These are phyloP conservation scores for Annulohypoxylon nitens DNA, from an alignment of 495 filamentous ascomycete species.

Conservation along the genomic window DNA sequence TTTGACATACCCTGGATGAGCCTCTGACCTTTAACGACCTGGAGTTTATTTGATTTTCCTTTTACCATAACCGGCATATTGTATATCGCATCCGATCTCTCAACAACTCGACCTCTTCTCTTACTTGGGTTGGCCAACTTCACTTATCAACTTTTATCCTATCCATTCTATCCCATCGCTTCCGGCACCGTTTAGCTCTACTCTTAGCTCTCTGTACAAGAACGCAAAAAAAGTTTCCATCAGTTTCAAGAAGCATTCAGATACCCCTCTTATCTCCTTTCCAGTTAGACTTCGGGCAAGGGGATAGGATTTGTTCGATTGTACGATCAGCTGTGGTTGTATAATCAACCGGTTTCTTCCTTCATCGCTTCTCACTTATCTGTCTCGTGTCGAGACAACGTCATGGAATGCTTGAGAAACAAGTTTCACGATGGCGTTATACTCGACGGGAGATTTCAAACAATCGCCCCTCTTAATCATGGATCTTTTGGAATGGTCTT, in stretches of 20 bases:
- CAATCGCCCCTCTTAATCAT: constrained; percentile 94
- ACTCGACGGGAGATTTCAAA: constrained; percentile 88
- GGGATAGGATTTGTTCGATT: constrained; percentile 39
- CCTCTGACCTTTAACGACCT: constrained; percentile 71
- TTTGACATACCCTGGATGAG: constrained; percentile 73
- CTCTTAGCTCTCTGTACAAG: constrained; percentile 60
- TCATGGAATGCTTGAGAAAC: constrained; percentile 85
- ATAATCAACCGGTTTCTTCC: constrained; percentile 30
- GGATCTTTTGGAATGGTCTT: constrained; percentile 99
- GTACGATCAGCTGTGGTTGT: constrained; percentile 52
- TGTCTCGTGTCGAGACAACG: constrained; percentile 52
- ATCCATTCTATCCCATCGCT: constrained; percentile 38
- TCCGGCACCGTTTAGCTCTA: constrained; percentile 49
- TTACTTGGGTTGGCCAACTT: constrained; percentile 50
- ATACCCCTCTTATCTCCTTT: constrained; percentile 45
- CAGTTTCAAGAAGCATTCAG: constrained; percentile 43
- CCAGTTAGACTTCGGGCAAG: constrained; percentile 56
- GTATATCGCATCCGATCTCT: constrained; percentile 60
- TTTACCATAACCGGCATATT: constrained; percentile 57
- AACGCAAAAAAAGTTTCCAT: constrained; percentile 55
- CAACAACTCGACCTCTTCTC: constrained; percentile 40
- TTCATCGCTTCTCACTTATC: constrained; percentile 33
- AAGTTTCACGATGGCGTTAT: constrained; percentile 78
- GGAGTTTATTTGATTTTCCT: constrained; percentile 66
- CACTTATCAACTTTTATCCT: constrained; percentile 42